phyloP scores from a whole-genome alignment of 2,329 filamentous ascomycete species.

The Blumeria hordei region DNA sequence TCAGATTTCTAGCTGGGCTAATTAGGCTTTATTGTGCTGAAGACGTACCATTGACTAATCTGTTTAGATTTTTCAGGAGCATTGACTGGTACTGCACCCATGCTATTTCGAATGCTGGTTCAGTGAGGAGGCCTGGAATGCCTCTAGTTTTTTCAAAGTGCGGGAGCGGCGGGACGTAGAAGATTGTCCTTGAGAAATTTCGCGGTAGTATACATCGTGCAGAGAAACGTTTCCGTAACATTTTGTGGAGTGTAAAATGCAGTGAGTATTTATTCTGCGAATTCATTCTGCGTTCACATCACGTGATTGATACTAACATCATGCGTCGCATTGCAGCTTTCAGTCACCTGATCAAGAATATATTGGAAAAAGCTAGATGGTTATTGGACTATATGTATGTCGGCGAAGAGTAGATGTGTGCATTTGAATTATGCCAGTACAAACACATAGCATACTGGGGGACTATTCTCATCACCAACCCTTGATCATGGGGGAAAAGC shows the following conservation, averaged over 20 bases:
- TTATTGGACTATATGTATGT: no score
- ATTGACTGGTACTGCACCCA: slow-evolving; percentile 65
- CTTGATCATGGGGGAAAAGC: no score
- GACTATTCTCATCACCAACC: no score
- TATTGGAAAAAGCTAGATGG: no score
- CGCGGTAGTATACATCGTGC: slow-evolving; percentile 9
- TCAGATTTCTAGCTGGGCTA: neutral
- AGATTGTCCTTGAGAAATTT: slow-evolving; percentile 19
- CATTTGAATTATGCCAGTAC: no score
- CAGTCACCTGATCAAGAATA: no score
- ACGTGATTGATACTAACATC: neutral
- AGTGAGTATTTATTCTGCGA: neutral
- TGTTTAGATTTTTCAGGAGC: slow-evolving; percentile 54
- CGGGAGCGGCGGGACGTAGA: slow-evolving; percentile 22
- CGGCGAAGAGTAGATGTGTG: no score
- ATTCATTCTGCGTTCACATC: neutral
- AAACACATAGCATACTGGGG: no score
- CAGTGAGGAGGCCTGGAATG: slow-evolving; percentile 21
- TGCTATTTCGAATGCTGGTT: slow-evolving; percentile 42
- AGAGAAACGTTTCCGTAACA: slow-evolving; percentile 14
- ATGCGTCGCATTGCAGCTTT: no score
- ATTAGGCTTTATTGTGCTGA: neutral
- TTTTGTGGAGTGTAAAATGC: slow-evolving; percentile 2
- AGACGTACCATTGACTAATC: slow-evolving; percentile 41
- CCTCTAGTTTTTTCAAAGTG: slow-evolving; percentile 20